These are phyloP conservation scores for Fomitiporia mediterranea DNA, from an alignment of 1,284 basidiomycete genomes.

Conservation along the genomic window DNA sequence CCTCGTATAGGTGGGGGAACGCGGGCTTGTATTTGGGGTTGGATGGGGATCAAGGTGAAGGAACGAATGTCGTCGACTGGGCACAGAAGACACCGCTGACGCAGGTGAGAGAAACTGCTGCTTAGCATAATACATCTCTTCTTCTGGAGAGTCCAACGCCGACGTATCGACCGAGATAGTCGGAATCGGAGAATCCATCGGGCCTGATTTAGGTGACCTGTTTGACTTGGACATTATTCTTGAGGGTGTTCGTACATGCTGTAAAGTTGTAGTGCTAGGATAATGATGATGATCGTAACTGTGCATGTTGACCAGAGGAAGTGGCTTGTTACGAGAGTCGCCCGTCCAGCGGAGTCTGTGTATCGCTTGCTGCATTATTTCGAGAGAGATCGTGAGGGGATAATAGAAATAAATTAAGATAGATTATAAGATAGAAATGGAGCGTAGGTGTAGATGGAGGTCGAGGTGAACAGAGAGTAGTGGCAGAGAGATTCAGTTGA, in stretches of 20 bases:
- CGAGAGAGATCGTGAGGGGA: not conserved
- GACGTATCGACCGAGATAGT: conserved; percentile 11
- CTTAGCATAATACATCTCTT: not conserved
- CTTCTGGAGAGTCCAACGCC: not conserved
- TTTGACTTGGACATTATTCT: not conserved
- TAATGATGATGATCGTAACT: not conserved
- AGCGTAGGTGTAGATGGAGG: not conserved
- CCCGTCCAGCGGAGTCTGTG: conserved; percentile 1
- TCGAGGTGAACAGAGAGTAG: not conserved
- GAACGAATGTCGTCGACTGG: not conserved
- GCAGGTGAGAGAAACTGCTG: too few relatives aligned
- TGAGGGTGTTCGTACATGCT: not conserved
- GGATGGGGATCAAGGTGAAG: not conserved
- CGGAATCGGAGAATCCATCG: not conserved
- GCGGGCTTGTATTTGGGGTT: not conserved
- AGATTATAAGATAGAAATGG: not conserved
- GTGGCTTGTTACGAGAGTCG: not conserved
- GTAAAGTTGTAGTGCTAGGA: too few relatives aligned
- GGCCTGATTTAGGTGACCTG: not conserved
- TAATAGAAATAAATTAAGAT: not conserved
- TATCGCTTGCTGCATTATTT: conserved; percentile 1
- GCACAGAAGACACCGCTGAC: not conserved
- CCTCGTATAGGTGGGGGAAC: too few relatives aligned
- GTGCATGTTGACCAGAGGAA: not conserved
- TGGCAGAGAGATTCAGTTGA: not conserved